These are phyloP conservation scores for Chaetothyriales sp. DNA, from an alignment of 2,329 filamentous ascomycete genomes.

Conservation along the genomic window DNA sequence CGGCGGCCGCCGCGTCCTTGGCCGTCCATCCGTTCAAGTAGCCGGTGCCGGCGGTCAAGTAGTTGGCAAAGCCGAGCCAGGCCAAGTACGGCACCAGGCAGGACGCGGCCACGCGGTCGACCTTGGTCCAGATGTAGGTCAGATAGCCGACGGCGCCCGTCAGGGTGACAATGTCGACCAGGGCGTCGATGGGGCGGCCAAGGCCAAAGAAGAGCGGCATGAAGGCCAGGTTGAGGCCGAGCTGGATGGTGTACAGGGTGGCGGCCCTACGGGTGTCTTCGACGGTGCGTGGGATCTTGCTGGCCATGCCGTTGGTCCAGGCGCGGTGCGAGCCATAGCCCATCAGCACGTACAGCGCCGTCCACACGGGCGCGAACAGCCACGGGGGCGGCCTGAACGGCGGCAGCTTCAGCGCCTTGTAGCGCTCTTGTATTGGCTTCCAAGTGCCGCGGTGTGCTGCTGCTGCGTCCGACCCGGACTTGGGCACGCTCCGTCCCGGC, in stretches of 20 bases:
- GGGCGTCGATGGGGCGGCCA: slow-evolving; percentile 58
- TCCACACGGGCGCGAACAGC: slow-evolving; percentile 48
- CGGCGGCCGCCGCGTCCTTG: slow-evolving; percentile 14
- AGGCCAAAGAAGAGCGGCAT: slow-evolving; percentile 86
- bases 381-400: slow-evolving; percentile 43
- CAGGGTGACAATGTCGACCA: slow-evolving; percentile 60
- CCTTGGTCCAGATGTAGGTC: slow-evolving; percentile 58
- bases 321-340: slow-evolving; percentile 79
- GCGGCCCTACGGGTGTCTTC: slow-evolving; percentile 52
- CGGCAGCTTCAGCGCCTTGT: slow-evolving; percentile 30
- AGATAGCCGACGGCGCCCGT: slow-evolving; percentile 61
- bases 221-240: slow-evolving; percentile 74
- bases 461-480: slow-evolving; percentile 10
- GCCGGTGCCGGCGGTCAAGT: slow-evolving; percentile 58
- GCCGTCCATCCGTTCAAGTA: slow-evolving; percentile 58
- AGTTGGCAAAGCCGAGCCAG: slow-evolving; percentile 81
- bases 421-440: slow-evolving; percentile 25
- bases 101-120: slow-evolving; percentile 61
- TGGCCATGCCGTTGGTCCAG: slow-evolving; percentile 48
- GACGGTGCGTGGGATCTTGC: slow-evolving; percentile 42
- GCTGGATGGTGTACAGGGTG: slow-evolving; percentile 72
- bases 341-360: slow-evolving; percentile 53
- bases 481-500: slow-evolving; percentile 35
- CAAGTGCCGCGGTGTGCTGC: slow-evolving; percentile 14
- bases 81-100: slow-evolving; percentile 66